Percentiles rank a stretch among this genome's conserved stretches.
These are phyloP conservation scores for Trypanosoma mega DNA, from an alignment of 208 protist species.

Conservation along the genomic window DNA sequence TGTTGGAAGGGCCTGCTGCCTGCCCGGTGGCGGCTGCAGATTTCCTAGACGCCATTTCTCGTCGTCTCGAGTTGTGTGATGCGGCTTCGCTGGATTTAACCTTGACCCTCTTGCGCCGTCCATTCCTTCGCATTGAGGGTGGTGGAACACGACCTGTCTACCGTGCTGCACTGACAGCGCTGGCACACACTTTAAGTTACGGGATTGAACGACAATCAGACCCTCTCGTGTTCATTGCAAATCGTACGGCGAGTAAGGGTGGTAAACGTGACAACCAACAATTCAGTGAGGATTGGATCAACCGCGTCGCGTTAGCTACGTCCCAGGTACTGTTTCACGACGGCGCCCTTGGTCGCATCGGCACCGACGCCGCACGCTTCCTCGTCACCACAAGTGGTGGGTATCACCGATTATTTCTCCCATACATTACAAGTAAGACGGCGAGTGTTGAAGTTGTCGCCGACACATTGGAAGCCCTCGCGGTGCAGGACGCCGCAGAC, in stretches of 20 bases:
- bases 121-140: constrained; percentile 55
- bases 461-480: constrained; percentile 22
- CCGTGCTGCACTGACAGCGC: constrained; percentile 53
- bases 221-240: constrained; percentile 48
- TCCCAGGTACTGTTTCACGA: constrained; percentile 37
- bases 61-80: constrained; percentile 27
- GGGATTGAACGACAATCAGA: constrained; percentile 29
- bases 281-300: constrained; percentile 22
- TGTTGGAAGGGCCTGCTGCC: no score
- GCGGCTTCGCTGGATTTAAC: constrained; percentile 50
- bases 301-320: constrained; percentile 32
- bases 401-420: constrained; percentile 73
- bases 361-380: constrained; percentile 55
- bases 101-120: constrained; percentile 52
- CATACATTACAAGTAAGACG: constrained; percentile 34
- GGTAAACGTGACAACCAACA: neutral
- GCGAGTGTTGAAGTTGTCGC: constrained; percentile 16
- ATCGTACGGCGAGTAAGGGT: neutral
- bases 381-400: constrained; percentile 70
- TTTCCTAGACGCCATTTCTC: constrained; percentile 59
- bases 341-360: constrained; percentile 35
- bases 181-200: constrained; percentile 51
- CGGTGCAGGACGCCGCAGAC: neutral
- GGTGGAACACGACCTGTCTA: constrained; percentile 49
- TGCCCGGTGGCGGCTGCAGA: constrained; percentile 41